These are phyloP conservation scores for Globisporangium uncinulatum DNA, from an alignment of 352 stramenopile species.

Conservation along the genomic window DNA sequence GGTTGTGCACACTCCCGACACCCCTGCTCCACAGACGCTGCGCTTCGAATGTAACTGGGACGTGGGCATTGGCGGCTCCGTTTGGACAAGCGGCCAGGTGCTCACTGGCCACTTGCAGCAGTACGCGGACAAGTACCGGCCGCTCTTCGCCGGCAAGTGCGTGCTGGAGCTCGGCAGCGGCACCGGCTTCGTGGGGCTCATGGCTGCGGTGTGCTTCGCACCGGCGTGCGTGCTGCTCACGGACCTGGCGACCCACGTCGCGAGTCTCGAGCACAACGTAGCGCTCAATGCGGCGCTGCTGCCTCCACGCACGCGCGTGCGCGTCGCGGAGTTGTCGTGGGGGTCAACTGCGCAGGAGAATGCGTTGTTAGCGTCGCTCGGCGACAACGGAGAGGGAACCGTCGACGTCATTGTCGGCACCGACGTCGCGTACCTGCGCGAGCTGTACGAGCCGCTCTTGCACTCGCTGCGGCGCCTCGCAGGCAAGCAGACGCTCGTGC, in stretches of 20 bases:
- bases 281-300: constrained; percentile 33
- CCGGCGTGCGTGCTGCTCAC: constrained; percentile 57
- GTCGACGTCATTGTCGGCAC: constrained; percentile 79
- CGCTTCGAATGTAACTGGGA: constrained; percentile 77
- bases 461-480: constrained; percentile 51
- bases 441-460: constrained; percentile 73
- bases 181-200: constrained; percentile 70
- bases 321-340: constrained; percentile 57
- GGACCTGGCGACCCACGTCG: constrained; percentile 54
- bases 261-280: constrained; percentile 55
- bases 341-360: constrained; percentile 35
- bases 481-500: constrained; percentile 35
- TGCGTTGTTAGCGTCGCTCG: constrained; percentile 24
- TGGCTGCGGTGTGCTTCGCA: constrained; percentile 53
- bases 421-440: constrained; percentile 68
- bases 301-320: constrained; percentile 30
- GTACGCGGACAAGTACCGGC: constrained; percentile 37
- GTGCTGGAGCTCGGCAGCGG: constrained; percentile 76
- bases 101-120: constrained; percentile 54
- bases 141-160: constrained; percentile 50
- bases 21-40: constrained; percentile 23
- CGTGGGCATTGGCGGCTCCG: constrained; percentile 72
- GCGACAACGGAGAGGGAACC: constrained; percentile 6
- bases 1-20: constrained; percentile 35
- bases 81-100: constrained; percentile 81